These are phyloP conservation scores for Naganishia vaughanmartiniae DNA, from an alignment of 768 basidiomycete species.

Conservation along the genomic window DNA sequence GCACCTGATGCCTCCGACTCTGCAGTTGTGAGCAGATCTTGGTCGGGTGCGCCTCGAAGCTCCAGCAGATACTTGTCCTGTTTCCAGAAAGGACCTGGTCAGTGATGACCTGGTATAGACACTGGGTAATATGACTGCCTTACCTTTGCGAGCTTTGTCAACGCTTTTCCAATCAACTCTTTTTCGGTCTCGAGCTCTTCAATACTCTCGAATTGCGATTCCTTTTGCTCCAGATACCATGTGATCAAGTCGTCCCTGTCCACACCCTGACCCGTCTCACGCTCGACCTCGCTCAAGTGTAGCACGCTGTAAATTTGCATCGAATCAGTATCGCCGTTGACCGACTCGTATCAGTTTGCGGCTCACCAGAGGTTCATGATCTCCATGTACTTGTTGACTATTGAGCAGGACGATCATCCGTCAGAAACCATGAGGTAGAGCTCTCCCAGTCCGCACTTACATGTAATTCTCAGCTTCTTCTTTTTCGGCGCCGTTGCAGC, in stretches of 20 bases:
- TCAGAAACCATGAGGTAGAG: background rate
- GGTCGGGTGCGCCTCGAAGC: constrained; percentile 76
- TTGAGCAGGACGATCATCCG: background rate
- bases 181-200: constrained; percentile 88
- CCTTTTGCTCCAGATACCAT: constrained; percentile 91
- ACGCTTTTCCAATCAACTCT: constrained; percentile 82
- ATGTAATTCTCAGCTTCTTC: constrained; percentile 82
- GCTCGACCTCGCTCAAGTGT: constrained; percentile 74
- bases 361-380: constrained; percentile 68
- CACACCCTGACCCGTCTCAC: constrained; percentile 69
- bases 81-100: background rate
- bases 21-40: constrained; percentile 57
- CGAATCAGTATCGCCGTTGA: background rate
- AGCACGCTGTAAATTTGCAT: constrained; percentile 60
- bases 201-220: constrained; percentile 74
- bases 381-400: constrained; percentile 81
- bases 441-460: constrained; percentile 33
- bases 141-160: constrained; percentile 88
- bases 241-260: constrained; percentile 89
- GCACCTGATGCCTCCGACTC: constrained; percentile 8
- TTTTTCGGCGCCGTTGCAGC: constrained; percentile 52
- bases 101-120: too few relatives aligned
- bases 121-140: constrained; percentile 33
- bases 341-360: too few relatives aligned
- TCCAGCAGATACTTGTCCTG: constrained; percentile 73